phyloP scores from a whole-genome alignment of 192 early-diverging fungal species.

The Backusella psychrophila region DNA sequence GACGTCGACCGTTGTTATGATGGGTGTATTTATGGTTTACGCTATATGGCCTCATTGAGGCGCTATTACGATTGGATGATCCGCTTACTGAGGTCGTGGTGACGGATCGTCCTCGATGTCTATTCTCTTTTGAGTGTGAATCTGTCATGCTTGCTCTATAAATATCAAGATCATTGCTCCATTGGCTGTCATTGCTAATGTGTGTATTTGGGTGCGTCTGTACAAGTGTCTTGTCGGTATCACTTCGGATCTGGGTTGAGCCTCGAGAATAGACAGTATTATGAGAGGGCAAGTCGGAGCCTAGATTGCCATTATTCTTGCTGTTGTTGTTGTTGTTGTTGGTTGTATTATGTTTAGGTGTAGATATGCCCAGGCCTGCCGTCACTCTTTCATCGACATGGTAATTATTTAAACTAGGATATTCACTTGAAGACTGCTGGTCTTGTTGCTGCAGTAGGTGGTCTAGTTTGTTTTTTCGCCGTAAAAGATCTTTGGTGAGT shows the following conservation, averaged over 20 bases:
- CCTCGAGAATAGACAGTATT: neutral
- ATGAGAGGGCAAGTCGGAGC: neutral
- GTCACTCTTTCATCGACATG: slow-evolving; percentile 18
- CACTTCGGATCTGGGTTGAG: neutral
- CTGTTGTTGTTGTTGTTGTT: neutral
- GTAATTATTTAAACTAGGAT: neutral
- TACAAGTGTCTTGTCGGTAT: neutral
- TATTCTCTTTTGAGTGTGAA: neutral
- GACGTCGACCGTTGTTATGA: neutral
- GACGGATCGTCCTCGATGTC: neutral
- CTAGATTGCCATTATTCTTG: neutral
- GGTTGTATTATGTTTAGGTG: neutral
- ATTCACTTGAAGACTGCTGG: neutral
- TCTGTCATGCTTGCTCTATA: neutral
- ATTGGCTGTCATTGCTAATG: neutral
- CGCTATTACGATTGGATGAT: slow-evolving; percentile 14
- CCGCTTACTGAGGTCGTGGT: slow-evolving; percentile 4
- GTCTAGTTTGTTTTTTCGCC: slow-evolving; percentile 34
- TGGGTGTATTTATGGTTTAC: slow-evolving; percentile 4
- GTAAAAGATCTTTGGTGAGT: slow-evolving; percentile 26
- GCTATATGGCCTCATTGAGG: slow-evolving; percentile 11
- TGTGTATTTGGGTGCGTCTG: neutral
- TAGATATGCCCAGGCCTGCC: slow-evolving; percentile 22
- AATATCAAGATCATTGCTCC: slow-evolving; percentile 11
- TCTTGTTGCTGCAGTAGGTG: slow-evolving; percentile 5